Conservation (phyloP, 768 basidiomycete species). For the Mycena indigotica region DNA sequence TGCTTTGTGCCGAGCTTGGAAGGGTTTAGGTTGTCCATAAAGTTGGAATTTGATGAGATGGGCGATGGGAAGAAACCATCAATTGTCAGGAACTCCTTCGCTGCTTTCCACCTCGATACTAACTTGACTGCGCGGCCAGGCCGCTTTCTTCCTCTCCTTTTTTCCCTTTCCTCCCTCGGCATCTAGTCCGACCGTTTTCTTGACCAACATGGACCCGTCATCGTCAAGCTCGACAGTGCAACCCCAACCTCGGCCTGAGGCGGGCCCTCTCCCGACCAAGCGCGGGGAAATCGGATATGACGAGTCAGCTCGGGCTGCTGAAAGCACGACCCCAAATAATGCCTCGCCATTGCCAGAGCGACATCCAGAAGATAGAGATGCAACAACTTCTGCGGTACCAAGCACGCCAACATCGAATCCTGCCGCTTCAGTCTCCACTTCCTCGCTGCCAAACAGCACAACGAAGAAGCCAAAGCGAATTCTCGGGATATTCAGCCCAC, state of each 20-base stretch:
- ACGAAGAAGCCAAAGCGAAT: conserved; percentile 37
- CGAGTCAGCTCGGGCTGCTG: conserved; percentile 38
- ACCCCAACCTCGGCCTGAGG: conserved; percentile 44
- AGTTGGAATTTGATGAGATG: too few relatives aligned
- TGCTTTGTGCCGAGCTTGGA: conserved; percentile 80
- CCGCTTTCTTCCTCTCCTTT: conserved; percentile 18
- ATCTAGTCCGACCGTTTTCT: conserved; percentile 21
- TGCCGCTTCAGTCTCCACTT: conserved; percentile 14
- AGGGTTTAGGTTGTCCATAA: conserved; percentile 61
- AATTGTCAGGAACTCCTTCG: too few relatives aligned
- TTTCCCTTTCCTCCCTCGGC: conserved; percentile 25
- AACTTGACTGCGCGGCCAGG: conserved; percentile 2
- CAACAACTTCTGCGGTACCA: conserved; percentile 19
- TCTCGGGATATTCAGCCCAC: conserved; percentile 41
- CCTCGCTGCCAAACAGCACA: conserved; percentile 21
- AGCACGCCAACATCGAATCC: conserved; percentile 24
- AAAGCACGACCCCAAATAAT: conserved; percentile 24
- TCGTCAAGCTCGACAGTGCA: conserved; percentile 14
- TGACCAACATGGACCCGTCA: conserved; percentile 13
- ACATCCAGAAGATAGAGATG: conserved; percentile 51
- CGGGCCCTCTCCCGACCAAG: conserved; percentile 64
- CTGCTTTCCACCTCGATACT: conserved; percentile 11
- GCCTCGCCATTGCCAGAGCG: conserved; percentile 41
- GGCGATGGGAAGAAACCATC: conserved; percentile 2
- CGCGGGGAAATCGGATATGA: conserved; percentile 67